phyloP scores from a whole-genome alignment of 2,329 filamentous ascomycete genomes.

The Thielaviopsis musarum region DNA sequence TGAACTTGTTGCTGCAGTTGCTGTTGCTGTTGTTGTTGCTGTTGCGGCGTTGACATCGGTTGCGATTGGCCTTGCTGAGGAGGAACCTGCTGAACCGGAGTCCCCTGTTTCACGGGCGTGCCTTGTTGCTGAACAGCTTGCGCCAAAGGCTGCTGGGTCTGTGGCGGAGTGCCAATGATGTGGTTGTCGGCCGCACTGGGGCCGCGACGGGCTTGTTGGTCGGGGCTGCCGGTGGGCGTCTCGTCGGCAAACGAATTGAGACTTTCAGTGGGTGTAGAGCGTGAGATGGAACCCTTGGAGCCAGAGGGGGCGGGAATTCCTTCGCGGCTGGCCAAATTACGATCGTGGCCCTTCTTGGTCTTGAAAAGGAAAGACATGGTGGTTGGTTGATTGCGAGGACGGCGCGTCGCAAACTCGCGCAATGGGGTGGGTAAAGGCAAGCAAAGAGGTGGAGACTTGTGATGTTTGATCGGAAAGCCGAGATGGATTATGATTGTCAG shows the following conservation, averaged over 20 bases:
- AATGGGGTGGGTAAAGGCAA: not conserved
- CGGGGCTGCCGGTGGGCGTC: conserved; percentile 41
- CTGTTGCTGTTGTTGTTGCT: too few species aligned
- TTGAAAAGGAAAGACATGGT: conserved; percentile 70
- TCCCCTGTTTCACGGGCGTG: not conserved
- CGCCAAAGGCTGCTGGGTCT: not conserved
- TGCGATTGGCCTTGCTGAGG: conserved; percentile 13
- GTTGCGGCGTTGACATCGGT: too few species aligned
- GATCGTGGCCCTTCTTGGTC: conserved; percentile 60
- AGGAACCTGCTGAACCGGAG: conserved; percentile 6
- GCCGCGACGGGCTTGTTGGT: conserved; percentile 42
- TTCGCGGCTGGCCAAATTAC: conserved; percentile 38
- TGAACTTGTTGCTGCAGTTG: too few species aligned
- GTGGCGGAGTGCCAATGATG: conserved; percentile 2
- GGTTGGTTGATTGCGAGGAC: not conserved
- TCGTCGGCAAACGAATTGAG: conserved; percentile 54
- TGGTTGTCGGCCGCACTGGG: conserved; percentile 19
- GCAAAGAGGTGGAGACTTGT: not conserved
- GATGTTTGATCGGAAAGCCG: not conserved
- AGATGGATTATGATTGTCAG: not conserved
- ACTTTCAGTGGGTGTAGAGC: conserved; percentile 62
- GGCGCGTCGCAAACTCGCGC: conserved; percentile 2
- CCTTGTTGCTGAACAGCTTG: conserved; percentile 3
- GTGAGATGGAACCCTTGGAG: conserved; percentile 32
- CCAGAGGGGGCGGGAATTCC: conserved; percentile 11